phyloP scores from a whole-genome alignment of 352 stramenopile genomes.

The Phytophthora idaei region DNA sequence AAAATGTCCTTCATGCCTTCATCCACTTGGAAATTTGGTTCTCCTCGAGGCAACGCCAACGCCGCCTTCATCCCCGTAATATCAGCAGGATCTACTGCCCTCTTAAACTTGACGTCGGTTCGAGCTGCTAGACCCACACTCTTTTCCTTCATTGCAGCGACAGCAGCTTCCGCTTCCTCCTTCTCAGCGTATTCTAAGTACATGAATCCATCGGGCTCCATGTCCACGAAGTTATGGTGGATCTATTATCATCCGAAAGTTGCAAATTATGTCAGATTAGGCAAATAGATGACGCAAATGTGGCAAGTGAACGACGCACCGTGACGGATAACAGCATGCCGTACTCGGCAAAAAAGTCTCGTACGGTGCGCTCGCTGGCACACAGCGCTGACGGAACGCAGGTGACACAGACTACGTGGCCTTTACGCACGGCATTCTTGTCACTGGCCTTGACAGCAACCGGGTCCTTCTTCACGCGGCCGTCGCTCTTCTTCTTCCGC shows the following conservation, averaged over 20 bases:
- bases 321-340: constrained; percentile 53
- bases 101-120: constrained; percentile 21
- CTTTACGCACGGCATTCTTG: constrained; percentile 14
- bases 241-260: constrained; percentile 36
- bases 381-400: constrained; percentile 64
- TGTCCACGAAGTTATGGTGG: constrained; percentile 72
- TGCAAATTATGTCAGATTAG: constrained; percentile 2
- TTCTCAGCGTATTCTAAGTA: constrained; percentile 60
- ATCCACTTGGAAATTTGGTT: constrained; percentile 33
- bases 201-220: constrained; percentile 65
- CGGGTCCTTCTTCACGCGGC: constrained; percentile 25
- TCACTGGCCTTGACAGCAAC: constrained; percentile 3
- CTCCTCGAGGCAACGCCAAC: constrained; percentile 49
- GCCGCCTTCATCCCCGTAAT: constrained; percentile 52
- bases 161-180: constrained; percentile 39
- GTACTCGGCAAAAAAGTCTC: constrained; percentile 53
- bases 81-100: constrained; percentile 7
- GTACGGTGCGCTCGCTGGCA: constrained; percentile 51
- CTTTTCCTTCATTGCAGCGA: constrained; percentile 43
- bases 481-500: constrained; percentile 23
- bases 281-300: background rate
- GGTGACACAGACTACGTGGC: constrained; percentile 57
- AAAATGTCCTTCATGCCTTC: constrained; percentile 56
- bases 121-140: constrained; percentile 19
- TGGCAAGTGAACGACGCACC: constrained; percentile 31